These are phyloP conservation scores for Fragilaria radians DNA, from an alignment of 108 stramenopile species.

Conservation along the genomic window DNA sequence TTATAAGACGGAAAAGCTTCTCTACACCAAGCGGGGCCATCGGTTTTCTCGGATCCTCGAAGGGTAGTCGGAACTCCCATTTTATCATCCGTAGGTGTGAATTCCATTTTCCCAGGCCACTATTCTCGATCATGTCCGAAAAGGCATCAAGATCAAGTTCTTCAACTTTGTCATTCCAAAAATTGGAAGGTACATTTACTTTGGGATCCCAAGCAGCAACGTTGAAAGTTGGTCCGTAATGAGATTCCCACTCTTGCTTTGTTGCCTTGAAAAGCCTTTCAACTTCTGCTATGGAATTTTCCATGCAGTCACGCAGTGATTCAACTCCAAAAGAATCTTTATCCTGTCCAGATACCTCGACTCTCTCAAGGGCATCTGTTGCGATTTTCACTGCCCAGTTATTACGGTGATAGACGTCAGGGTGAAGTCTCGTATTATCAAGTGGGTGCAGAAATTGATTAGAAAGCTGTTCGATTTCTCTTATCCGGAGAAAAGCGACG, in stretches of 20 bases:
- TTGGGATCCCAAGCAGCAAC: conserved; percentile 71
- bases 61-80: conserved; percentile 89
- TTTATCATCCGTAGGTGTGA: conserved; percentile 86
- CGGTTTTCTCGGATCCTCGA: conserved; percentile 74
- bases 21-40: conserved; percentile 68
- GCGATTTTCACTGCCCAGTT: conserved; percentile 86
- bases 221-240: conserved; percentile 67
- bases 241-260: conserved; percentile 73
- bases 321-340: conserved; percentile 32
- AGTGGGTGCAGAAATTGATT: conserved; percentile 74
- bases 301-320: conserved; percentile 75
- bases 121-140: conserved; percentile 67
- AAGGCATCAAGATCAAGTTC: conserved; percentile 84
- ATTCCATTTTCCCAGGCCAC: conserved; percentile 66
- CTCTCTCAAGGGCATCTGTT: conserved; percentile 74
- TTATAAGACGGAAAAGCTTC: conserved; percentile 75
- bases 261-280: conserved; percentile 66
- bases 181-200: conserved; percentile 60
- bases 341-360: conserved; percentile 29
- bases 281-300: conserved; percentile 70
- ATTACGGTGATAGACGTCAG: conserved; percentile 74
- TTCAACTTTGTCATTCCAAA: conserved; percentile 83
- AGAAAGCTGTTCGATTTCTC: conserved; percentile 42
- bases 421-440: conserved; percentile 87
- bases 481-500: conserved; percentile 81